Base-by-base conservation (phyloP, 495 filamentous ascomycete species). In the Aspergillus sclerotioniger region DNA sequence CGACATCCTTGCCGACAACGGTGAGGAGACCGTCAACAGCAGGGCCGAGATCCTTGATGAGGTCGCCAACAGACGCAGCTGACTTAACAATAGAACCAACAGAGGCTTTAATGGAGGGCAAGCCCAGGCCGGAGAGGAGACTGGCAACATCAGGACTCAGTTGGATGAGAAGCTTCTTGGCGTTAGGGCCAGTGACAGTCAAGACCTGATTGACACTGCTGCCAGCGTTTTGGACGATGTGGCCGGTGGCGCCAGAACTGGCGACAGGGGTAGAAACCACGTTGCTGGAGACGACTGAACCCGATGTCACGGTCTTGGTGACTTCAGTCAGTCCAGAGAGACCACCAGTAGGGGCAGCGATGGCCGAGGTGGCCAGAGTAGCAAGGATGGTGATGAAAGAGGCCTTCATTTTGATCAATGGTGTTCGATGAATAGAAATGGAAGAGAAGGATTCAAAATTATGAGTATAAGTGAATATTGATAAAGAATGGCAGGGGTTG, bases 371-470 rank as follows among this genome's bases (percentile, higher is more conserved):
- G 58, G 72, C 71, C 50, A 72, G 51, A 52, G 69, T 63, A 53
- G 71, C 71, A 51, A 76, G n/a, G 54, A 63, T 61, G 53, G 72
- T 59, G 53, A 67, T 57, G 41, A 73, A 68, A 35, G 69, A 66
- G 54, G 66, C 65, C 72, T 75, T 75, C 72, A 75, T 73, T 58
- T 32, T 75, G 67, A 62, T 17, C 5, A 60, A 29, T 60, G 35
- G 45, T 25, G 5, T 61, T 64, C 59, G 56, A 63, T 48, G 59
- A 54, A 53, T 57, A 43, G 63, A 62, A 62, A 54, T 44, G 2
- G 31, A 15, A 61, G 51, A 53, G 60, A 52, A 25, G 44, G 46
- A 49, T 43, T 33, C 6, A n/a, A 15, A 8, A 37, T 55, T 21
- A 48, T 48, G 35, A 55, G 19, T 47, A n/a, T n/a, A 43, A 49